Conservation (phyloP, 805 yeast species). For the Blastobotrys attinorum region DNA sequence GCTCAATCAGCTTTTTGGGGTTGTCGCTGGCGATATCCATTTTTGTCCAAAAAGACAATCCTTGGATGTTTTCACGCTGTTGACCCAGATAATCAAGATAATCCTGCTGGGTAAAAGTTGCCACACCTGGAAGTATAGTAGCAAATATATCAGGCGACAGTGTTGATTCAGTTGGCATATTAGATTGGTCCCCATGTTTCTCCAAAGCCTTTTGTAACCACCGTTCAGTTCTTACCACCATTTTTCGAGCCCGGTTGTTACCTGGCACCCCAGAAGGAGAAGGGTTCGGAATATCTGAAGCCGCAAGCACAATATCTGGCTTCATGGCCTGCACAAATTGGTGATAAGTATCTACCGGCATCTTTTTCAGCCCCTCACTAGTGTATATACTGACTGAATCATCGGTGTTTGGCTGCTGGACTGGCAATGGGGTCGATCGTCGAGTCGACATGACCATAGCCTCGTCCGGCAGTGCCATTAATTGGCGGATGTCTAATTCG, state of each 20-base stretch:
- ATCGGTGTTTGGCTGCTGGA: slow-evolving; percentile 29
- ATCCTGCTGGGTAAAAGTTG: slow-evolving; percentile 14
- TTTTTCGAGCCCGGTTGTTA: slow-evolving; percentile 29
- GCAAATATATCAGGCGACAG: slow-evolving; percentile 19
- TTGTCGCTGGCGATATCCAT: background rate
- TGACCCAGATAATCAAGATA: slow-evolving; percentile 16
- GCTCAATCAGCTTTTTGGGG: background rate
- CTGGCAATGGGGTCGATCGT: slow-evolving; percentile 26
- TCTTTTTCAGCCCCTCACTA: slow-evolving; percentile 29
- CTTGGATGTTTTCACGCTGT: slow-evolving; percentile 12
- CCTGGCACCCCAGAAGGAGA: slow-evolving; percentile 27
- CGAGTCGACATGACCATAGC: slow-evolving; percentile 25
- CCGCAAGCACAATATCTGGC: slow-evolving; percentile 30
- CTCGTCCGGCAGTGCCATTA: slow-evolving; percentile 25
- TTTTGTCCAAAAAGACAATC: slow-evolving; percentile 12
- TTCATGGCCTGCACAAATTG: slow-evolving; percentile 17
- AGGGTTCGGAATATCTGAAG: slow-evolving; percentile 28
- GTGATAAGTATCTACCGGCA: slow-evolving; percentile 20
- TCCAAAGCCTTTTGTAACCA: slow-evolving; percentile 26
- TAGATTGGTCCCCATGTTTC: slow-evolving; percentile 5
- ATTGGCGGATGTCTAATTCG: slow-evolving; percentile 10
- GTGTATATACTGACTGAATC: slow-evolving; percentile 28
- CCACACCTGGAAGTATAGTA: slow-evolving; percentile 27
- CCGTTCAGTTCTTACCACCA: slow-evolving; percentile 27
- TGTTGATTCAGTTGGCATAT: too few relatives aligned